Base-by-base conservation (phyloP, 2,329 filamentous ascomycete species). In the Torrubiella hemipterigena region DNA sequence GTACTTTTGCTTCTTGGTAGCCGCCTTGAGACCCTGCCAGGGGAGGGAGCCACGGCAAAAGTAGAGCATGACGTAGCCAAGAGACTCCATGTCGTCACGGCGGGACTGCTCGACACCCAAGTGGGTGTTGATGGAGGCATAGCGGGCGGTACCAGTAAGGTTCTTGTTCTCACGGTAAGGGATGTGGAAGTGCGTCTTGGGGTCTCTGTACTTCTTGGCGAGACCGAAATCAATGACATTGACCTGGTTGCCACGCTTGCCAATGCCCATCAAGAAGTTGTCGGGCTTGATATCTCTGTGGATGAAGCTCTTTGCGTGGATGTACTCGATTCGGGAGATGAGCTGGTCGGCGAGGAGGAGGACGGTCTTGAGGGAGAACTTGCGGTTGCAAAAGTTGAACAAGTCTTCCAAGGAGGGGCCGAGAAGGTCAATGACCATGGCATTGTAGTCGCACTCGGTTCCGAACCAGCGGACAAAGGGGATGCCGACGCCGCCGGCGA, bases 161-260 rank as follows among this genome's bases (percentile, higher is more conserved):
- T 96, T 96, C 82, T 98, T 96, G 80, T 96, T 96, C 84, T 96
- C 91, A 66, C 91, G 80, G 73, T 98, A 96, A 28, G 91, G 91
- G 40, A 96, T 98, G 64, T 98, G 91, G 69, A 96, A 96, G 65
- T 96, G 89, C 37, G 91, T 96, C 80, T 98, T 98, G 38, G 91
- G 91, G 69, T 96, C 91, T 45, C 91, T 82, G 69, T 96, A 98
- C 69, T 96, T 96, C 81, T 96, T 98, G 55, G 91, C 91, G 44
- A 98, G 69, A 70, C 91, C 91, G 49, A 98, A 98, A 62, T 96
- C 91, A 48, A 98, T 96, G 30, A 96, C 89, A 49, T 96, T 96
- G 69, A 98, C 89, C 68, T 96, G 89, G 67, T 96, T 98, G 43
- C 91, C 91, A 52, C 89, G 85, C 74, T 96, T 96, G 54, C 91